phyloP scores from a whole-genome alignment of 768 basidiomycete genomes.

The Psilocybe cubensis region DNA sequence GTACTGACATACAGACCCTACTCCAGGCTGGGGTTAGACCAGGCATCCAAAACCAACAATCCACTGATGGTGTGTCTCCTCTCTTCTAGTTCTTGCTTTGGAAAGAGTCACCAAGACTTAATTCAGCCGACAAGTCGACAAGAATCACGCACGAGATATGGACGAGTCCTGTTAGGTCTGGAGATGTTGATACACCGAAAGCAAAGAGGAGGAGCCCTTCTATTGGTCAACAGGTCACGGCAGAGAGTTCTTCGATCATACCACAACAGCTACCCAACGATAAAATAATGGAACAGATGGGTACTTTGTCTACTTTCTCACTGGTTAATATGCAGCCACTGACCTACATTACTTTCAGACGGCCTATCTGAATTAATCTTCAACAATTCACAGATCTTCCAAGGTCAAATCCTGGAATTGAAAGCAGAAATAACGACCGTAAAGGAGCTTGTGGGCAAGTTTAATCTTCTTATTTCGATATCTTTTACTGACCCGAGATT shows the following conservation, averaged over 20 bases:
- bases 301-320: not conserved
- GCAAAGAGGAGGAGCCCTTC: not conserved
- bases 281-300: not conserved
- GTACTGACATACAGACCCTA: not conserved
- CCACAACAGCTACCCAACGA: not conserved
- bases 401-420: not conserved
- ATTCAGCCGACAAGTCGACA: too few relatives aligned
- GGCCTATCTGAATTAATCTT: not conserved
- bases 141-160: conserved; percentile 17
- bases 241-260: too few relatives aligned
- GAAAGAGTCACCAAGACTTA: too few relatives aligned
- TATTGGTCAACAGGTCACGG: not conserved
- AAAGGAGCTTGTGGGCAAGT: not conserved
- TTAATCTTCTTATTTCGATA: not conserved
- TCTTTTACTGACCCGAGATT: not conserved
- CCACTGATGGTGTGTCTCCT: not conserved
- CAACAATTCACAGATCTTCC: not conserved
- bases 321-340: not conserved
- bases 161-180: conserved; percentile 11
- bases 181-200: not conserved
- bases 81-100: too few relatives aligned
- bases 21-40: too few relatives aligned
- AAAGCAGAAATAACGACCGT: not conserved
- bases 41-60: too few relatives aligned
- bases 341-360: not conserved